Evolutionary conservation across 2,329 filamentous ascomycete species (phyloP), one percentile per base, ranked within the genome.

Genomic region (Mariannaea elegans): DNA sequence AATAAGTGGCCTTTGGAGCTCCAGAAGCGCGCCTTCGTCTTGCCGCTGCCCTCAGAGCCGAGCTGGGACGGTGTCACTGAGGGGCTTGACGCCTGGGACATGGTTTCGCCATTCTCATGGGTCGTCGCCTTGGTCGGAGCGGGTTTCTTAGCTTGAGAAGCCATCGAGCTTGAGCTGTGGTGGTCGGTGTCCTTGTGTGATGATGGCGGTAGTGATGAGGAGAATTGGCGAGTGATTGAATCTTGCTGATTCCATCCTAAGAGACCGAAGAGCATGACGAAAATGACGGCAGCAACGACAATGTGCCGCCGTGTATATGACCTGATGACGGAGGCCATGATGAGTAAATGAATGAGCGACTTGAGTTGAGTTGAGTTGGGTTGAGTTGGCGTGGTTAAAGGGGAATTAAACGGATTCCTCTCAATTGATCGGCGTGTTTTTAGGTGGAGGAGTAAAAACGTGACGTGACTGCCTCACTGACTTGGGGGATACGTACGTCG

Each of bases 21-120:
- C 66, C 69, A 71, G 44, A 69, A 71, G 4, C 68, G 67, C 7
- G 62, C 56, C 9, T 53, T 58, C 4, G 62, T 62, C 19, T 51
- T 51, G 42, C 49, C 24, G 13, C 24, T n/a, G n/a, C n/a, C n/a
- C n/a, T n/a, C n/a, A n/a, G n/a, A n/a, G n/a, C n/a, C n/a, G n/a
- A n/a, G n/a, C n/a, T n/a, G n/a, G n/a, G n/a, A n/a, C n/a, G n/a
- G n/a, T n/a, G n/a, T n/a, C n/a, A n/a, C n/a, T n/a, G n/a, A n/a
- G n/a, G n/a, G n/a, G n/a, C n/a, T n/a, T n/a, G n/a, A n/a, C n/a
- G n/a, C n/a, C n/a, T n/a, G n/a, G n/a, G n/a, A n/a, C n/a, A n/a
- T 44, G 41, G 3, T 24, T 21, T n/a, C 31, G 45, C n/a, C n/a
- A n/a, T n/a, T n/a, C n/a, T n/a, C n/a, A n/a, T n/a, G n/a, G n/a